Conservation (phyloP, 129 eudicot species). For the Chrysanthemum seticuspe region DNA sequence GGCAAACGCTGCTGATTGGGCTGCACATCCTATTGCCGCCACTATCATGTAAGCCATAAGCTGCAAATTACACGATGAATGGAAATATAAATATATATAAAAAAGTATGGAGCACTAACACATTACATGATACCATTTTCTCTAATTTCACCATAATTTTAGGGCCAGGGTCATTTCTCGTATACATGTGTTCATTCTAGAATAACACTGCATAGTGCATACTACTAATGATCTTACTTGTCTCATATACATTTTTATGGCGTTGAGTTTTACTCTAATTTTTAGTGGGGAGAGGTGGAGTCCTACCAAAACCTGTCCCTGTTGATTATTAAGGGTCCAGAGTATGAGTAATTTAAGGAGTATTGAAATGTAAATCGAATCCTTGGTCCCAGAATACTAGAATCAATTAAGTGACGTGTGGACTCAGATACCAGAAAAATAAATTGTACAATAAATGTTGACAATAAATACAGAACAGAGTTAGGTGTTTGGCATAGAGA, state of each 20-base stretch:
- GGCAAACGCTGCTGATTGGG: constrained; percentile 55
- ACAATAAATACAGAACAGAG: constrained; percentile 24
- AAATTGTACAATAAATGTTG: constrained; percentile 14
- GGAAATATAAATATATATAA: too few relatives aligned
- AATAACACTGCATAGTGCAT: too few relatives aligned
- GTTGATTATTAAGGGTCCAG: too few relatives aligned
- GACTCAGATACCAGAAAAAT: constrained; percentile 9
- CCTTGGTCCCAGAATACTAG: neutral
- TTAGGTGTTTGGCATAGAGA: constrained; percentile 13
- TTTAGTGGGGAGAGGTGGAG: neutral
- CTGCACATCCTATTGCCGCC: constrained; percentile 66
- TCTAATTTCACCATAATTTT: too few relatives aligned
- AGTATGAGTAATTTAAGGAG: too few relatives aligned
- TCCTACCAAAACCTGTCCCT: neutral
- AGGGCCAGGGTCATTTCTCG: too few relatives aligned
- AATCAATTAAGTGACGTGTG: neutral
- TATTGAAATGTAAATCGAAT: neutral
- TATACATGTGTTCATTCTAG: too few relatives aligned
- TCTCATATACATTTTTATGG: too few relatives aligned
- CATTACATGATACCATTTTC: neutral
- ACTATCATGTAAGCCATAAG: constrained; percentile 60
- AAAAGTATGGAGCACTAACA: too few relatives aligned
- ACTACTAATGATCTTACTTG: too few relatives aligned
- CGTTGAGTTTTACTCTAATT: too few relatives aligned
- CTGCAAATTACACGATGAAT: constrained; percentile 31